A percentile compares a stretch with the other conserved stretches of the same genome.
phyloP scores from a whole-genome alignment of 2,329 filamentous ascomycete genomes.

The Diaporthe helianthi region DNA sequence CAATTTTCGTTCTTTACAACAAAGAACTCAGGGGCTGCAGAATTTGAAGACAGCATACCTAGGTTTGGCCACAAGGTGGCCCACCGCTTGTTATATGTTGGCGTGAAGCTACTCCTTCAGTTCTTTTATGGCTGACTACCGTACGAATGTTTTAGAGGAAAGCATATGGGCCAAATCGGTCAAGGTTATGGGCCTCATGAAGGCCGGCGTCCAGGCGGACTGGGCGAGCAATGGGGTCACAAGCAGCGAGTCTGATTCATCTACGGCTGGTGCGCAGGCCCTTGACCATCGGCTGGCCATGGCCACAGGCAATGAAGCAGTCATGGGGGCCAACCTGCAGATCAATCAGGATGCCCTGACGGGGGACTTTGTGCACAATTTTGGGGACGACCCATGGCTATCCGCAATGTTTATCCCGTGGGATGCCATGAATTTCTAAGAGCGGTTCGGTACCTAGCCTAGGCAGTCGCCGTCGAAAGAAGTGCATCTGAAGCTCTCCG shows the following conservation, averaged over 20 bases:
- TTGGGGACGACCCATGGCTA: conserved; percentile 32
- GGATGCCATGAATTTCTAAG: conserved; percentile 32
- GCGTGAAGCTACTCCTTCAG: too few relatives aligned
- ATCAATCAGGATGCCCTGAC: conserved; percentile 13
- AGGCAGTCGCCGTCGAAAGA: too few relatives aligned
- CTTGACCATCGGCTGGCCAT: conserved; percentile 3
- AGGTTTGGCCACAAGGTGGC: too few relatives aligned
- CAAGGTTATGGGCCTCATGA: conserved; percentile 11
- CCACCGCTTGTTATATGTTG: too few relatives aligned
- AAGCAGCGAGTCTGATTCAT: not conserved
- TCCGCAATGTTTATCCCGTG: conserved; percentile 34
- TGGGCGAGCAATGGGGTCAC: not conserved
- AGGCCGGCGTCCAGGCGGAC: conserved; percentile 6
- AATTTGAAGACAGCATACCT: too few relatives aligned
- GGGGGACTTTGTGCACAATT: conserved; percentile 20
- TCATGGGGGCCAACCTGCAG: conserved; percentile 15
- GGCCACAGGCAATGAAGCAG: not conserved
- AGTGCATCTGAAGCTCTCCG: not conserved
- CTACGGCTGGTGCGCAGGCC: not conserved
- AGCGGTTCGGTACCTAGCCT: too few relatives aligned
- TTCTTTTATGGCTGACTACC: too few relatives aligned
- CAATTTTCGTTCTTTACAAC: too few relatives aligned
- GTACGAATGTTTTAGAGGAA: not conserved
- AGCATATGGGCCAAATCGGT: conserved; percentile 8
- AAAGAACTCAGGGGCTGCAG: too few relatives aligned